phyloP scores from a whole-genome alignment of 1,284 basidiomycete species.

The Boletellus sp. region DNA sequence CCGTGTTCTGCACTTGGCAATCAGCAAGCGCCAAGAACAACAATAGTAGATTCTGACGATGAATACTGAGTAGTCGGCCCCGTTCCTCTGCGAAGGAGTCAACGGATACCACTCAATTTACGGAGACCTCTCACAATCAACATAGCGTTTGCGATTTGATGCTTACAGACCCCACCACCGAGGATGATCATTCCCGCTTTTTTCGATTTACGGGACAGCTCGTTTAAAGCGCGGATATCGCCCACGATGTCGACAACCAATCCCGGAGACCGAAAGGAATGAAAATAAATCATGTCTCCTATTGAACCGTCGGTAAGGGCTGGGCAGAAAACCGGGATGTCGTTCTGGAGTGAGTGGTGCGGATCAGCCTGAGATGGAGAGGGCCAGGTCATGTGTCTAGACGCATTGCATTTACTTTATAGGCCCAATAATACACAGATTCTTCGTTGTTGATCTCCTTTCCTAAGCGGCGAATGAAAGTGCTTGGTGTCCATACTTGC shows the following conservation, averaged over 20 bases:
- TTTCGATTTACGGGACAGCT: constrained; percentile 81
- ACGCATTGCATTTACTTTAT: constrained; percentile 69
- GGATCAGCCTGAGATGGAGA: constrained; percentile 27
- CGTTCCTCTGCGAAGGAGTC: constrained; percentile 71
- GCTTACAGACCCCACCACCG: constrained; percentile 98
- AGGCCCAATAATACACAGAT: constrained; percentile 98
- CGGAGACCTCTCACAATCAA: constrained; percentile 68
- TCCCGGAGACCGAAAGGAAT: constrained; percentile 90
- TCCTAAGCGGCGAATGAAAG: constrained; percentile 87
- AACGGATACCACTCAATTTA: not conserved
- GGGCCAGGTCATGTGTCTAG: constrained; percentile 12
- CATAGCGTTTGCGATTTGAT: constrained; percentile 99
- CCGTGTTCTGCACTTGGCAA: constrained; percentile 71
- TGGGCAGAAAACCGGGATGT: constrained; percentile 98
- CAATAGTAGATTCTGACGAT: constrained; percentile 56
- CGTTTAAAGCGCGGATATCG: constrained; percentile 92
- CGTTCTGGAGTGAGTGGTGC: constrained; percentile 59
- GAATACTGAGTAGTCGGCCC: constrained; percentile 96
- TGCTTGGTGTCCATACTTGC: constrained; percentile 91
- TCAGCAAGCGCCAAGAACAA: constrained; percentile 4
- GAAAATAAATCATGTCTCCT: constrained; percentile 99
- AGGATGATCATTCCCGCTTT: constrained; percentile 99
- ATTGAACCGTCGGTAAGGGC: constrained; percentile 97
- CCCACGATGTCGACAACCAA: constrained; percentile 91
- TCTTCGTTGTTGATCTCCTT: constrained; percentile 97